Base-by-base conservation (phyloP, 2,329 filamentous ascomycete species). In the Pyrenophora seminiperda region DNA sequence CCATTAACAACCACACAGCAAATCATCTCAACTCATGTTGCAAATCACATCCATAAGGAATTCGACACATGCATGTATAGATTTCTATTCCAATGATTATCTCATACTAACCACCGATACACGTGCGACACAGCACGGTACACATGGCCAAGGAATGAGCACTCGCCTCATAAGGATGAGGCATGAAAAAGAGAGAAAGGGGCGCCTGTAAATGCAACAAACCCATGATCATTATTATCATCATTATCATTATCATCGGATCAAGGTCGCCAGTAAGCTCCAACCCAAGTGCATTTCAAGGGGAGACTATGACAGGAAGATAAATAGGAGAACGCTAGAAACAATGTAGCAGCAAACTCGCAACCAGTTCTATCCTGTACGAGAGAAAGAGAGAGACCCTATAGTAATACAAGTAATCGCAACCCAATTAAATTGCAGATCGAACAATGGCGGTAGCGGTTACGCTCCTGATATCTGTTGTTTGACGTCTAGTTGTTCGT, bases 401-500 rank as follows among this genome's bases (percentile, higher is more conserved):
- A 37, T 48, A 48, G 24, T 51, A 51, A 47, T 51, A 47, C 44
- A 51, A n/a, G 24, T 18, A 22, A 22, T 18, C 19, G 13, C 27
- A 24, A 34, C 32, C 31, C 7, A 29, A 15, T 43, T 43, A 18
- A 29, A 39, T 29, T 3, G 9, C 11, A n/a, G 5, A 14, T 17
- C 6, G 20, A 15, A 31, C 5, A 27, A n/a, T n/a, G n/a, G 10
- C 24, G 13, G 24, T 10, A 27, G 24, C 24, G 9, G 10, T 22
- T 4, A 7, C 20, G 20, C 20, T 9, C 9, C 24, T 27, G 13
- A 11, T 27, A 27, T 27, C 13, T 10, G 24, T 27, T 10, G 24
- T 4, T 11, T 10, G 24, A 27, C 32, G 29, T 9, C 47, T 60
- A 62, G 37, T 63, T 55, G 7, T 61, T 58, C 24, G 53, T 50